A percentile compares a stretch with the other conserved stretches of the same genome.
These are phyloP conservation scores for Violaceomyces palustris DNA, from an alignment of 1,284 basidiomycete genomes.

Conservation along the genomic window DNA sequence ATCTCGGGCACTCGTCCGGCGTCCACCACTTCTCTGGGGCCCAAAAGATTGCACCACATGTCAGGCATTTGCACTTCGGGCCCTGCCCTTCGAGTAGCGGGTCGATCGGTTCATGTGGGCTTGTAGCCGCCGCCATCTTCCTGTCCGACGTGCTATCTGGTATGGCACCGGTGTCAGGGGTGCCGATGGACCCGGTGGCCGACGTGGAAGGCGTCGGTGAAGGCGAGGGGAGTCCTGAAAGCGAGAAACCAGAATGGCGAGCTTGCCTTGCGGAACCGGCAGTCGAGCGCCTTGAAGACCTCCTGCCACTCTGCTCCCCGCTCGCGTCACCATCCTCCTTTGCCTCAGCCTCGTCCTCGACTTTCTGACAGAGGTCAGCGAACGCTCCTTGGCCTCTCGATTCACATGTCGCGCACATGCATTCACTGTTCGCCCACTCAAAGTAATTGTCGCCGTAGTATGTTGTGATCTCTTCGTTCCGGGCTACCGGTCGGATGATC, in stretches of 20 bases:
- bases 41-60: slow-evolving; percentile 45
- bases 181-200: slow-evolving; percentile 2
- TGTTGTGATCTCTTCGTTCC: slow-evolving; percentile 75
- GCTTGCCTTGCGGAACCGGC: background rate
- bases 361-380: slow-evolving; percentile 5
- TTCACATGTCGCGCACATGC: slow-evolving; percentile 85
- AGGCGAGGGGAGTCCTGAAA: slow-evolving; percentile 15
- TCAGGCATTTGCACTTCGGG: slow-evolving; percentile 37
- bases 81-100: slow-evolving; percentile 30
- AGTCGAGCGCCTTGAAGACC: background rate
- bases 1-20: slow-evolving; percentile 49
- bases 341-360: background rate
- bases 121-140: too few relatives aligned
- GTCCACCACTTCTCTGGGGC: slow-evolving; percentile 51
- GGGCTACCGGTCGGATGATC: slow-evolving; percentile 69
- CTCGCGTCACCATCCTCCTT: background rate
- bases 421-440: slow-evolving; percentile 76
- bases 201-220: slow-evolving; percentile 17
- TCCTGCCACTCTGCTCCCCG: background rate
- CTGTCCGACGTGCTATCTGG: too few relatives aligned
- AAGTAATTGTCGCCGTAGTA: slow-evolving; percentile 61
- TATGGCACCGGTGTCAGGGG: too few relatives aligned
- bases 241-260: too few relatives aligned
- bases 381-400: slow-evolving; percentile 63
- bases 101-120: slow-evolving; percentile 2